Conservation (phyloP, 306 rosid genomes). For the Inga leiocalycina region DNA sequence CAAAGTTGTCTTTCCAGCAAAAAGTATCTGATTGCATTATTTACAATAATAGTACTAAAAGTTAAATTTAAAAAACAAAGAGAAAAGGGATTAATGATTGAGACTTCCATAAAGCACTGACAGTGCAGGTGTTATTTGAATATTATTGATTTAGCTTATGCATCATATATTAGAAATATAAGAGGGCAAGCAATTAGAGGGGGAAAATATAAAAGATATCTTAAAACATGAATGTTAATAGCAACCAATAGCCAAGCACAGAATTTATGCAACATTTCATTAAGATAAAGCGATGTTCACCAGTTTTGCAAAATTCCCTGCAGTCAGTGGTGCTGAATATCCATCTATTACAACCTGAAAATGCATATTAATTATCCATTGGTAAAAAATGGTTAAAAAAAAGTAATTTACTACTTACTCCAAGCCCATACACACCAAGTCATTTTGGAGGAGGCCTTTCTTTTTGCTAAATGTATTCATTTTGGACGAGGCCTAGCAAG, state of each 20-base stretch:
- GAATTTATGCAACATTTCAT: slow-evolving; percentile 17
- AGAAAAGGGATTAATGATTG: background rate
- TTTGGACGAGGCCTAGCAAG: slow-evolving; percentile 24
- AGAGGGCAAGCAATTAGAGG: background rate
- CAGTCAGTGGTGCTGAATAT: slow-evolving; percentile 89
- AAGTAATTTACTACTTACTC: slow-evolving; percentile 13
- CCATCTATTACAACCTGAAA: slow-evolving; percentile 86
- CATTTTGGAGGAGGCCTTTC: background rate
- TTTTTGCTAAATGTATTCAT: slow-evolving; percentile 1
- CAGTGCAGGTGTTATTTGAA: slow-evolving; percentile 18
- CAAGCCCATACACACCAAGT: slow-evolving; percentile 12
- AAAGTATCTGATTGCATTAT: background rate
- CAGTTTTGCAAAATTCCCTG: slow-evolving; percentile 94
- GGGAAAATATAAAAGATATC: slow-evolving; percentile 12
- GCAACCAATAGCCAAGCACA: slow-evolving; percentile 18
- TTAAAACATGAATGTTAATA: background rate
- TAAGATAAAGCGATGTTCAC: slow-evolving; percentile 59
- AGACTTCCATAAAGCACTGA: slow-evolving; percentile 23
- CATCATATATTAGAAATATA: slow-evolving; percentile 19
- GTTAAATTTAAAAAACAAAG: background rate
- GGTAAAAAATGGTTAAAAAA: background rate
- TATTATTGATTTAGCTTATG: slow-evolving; percentile 18
- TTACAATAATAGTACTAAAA: background rate
- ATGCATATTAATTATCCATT: slow-evolving; percentile 32
- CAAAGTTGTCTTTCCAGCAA: slow-evolving; percentile 1